phyloP scores from a whole-genome alignment of 2,329 filamentous ascomycete genomes.

The Onygena corvina region DNA sequence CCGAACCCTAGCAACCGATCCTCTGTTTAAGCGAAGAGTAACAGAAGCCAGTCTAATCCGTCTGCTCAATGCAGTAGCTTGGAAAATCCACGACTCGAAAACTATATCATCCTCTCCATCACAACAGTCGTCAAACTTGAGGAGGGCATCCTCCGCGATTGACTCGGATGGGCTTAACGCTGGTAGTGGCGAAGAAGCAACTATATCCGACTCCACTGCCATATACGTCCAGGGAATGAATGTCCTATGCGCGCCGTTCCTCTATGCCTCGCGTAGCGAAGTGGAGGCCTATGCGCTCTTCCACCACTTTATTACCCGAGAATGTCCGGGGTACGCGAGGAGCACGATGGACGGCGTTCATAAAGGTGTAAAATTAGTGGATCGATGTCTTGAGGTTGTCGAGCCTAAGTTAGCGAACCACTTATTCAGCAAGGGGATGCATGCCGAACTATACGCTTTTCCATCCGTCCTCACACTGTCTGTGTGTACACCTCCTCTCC shows the following conservation, averaged over 20 bases:
- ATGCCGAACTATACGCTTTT: conserved; percentile 92
- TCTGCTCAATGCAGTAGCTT: conserved; percentile 86
- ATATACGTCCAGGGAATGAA: conserved; percentile 99
- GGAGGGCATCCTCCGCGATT: background rate
- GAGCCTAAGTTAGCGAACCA: conserved; percentile 78
- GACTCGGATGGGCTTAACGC: conserved; percentile 43
- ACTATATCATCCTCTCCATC: conserved; percentile 22
- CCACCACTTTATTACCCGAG: conserved; percentile 70
- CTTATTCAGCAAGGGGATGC: conserved; percentile 72
- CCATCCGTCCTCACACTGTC: conserved; percentile 88
- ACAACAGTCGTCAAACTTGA: conserved; percentile 10
- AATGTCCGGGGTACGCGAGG: conserved; percentile 86
- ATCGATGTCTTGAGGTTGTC: conserved; percentile 81
- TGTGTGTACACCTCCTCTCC: conserved; percentile 86
- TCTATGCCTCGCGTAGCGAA: conserved; percentile 89
- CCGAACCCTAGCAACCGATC: conserved; percentile 87
- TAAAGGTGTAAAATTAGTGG: conserved; percentile 76
- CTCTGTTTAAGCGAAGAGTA: conserved; percentile 88
- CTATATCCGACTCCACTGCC: conserved; percentile 40
- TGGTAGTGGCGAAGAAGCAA: conserved; percentile 45
- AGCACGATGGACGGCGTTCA: conserved; percentile 97
- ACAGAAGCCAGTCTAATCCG: conserved; percentile 92
- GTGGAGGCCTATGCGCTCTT: conserved; percentile 90
- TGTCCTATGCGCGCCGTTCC: conserved; percentile 84
- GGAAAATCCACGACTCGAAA: conserved; percentile 75